Evolutionary conservation across 352 stramenopile genomes (phyloP).

Genomic region (Lagenidium sp.): DNA sequence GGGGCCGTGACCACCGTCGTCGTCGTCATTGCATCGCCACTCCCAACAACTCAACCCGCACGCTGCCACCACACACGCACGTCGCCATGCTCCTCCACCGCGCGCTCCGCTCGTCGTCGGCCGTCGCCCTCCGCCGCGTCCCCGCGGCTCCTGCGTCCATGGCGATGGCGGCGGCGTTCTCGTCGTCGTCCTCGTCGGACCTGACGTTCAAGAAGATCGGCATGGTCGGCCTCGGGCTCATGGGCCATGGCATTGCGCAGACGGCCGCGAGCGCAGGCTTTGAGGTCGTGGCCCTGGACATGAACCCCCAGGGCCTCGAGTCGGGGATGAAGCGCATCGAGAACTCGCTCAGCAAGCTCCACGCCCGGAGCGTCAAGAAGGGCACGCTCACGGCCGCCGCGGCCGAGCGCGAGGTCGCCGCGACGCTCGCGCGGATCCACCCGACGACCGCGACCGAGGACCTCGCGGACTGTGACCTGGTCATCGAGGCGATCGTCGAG

Average conservation of each 20-base stretch:
- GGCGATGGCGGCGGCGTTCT: not conserved
- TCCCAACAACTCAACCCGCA: too few species aligned
- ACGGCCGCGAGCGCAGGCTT: constrained; percentile 81
- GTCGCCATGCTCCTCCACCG: constrained; percentile 1
- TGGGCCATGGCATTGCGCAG: constrained; percentile 97
- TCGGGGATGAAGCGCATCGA: constrained; percentile 90
- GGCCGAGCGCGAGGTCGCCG: constrained; percentile 51
- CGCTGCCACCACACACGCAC: too few species aligned
- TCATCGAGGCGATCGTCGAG: constrained; percentile 98
- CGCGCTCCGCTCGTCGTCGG: constrained; percentile 5
- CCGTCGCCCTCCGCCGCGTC: constrained; percentile 1
- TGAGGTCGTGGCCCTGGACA: constrained; percentile 78
- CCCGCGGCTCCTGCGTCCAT: constrained; percentile 3
- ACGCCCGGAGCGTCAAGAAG: constrained; percentile 82
- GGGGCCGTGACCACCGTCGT: too few species aligned
- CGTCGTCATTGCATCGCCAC: too few species aligned
- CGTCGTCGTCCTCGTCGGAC: constrained; percentile 11
- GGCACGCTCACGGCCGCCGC: constrained; percentile 72
- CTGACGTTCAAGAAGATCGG: constrained; percentile 83
- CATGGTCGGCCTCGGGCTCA: constrained; percentile 95
- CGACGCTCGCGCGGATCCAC: constrained; percentile 73
- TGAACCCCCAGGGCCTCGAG: constrained; percentile 61
- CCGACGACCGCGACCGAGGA: constrained; percentile 86
- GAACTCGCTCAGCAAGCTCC: constrained; percentile 85
- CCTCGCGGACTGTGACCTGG: constrained; percentile 89